These are phyloP conservation scores for Leishmania tarentolae DNA, from an alignment of 208 protist species.

Conservation along the genomic window DNA sequence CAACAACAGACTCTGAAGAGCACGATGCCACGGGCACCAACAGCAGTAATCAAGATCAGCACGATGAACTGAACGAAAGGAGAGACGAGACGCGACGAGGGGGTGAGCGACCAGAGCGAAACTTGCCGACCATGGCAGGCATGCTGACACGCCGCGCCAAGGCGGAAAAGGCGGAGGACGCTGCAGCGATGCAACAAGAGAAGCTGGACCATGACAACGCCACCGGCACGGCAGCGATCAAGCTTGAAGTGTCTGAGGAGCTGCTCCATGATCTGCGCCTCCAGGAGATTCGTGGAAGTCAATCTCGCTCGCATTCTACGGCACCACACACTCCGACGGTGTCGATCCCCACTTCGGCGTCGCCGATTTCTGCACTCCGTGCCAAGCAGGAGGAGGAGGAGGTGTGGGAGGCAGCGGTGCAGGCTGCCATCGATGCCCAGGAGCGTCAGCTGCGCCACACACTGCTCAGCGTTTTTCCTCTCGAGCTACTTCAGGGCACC, in stretches of 20 bases:
- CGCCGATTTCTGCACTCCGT: background rate
- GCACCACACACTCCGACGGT: background rate
- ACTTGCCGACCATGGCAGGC: background rate
- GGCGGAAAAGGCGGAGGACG: background rate
- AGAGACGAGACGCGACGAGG: background rate
- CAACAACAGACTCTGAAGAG: background rate
- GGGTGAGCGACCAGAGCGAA: background rate
- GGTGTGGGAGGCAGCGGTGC: slow-evolving; percentile 6
- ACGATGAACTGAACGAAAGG: background rate
- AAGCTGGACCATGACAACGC: background rate
- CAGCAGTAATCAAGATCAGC: background rate
- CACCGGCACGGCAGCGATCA: background rate
- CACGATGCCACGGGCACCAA: background rate
- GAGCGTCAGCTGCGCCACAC: slow-evolving; percentile 34
- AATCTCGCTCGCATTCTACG: slow-evolving; percentile 9
- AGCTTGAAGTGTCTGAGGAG: background rate
- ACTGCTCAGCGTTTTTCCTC: slow-evolving; percentile 33
- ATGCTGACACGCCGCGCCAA: slow-evolving; percentile 17
- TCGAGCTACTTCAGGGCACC: slow-evolving; percentile 4
- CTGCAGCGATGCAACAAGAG: background rate
- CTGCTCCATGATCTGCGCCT: background rate
- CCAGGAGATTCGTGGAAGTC: background rate
- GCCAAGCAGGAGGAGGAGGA: slow-evolving; percentile 6
- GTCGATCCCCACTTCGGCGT: background rate
- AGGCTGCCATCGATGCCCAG: slow-evolving; percentile 17